Evolutionary conservation across 306 rosid species (phyloP).

Genomic region (Lupinus albus): DNA sequence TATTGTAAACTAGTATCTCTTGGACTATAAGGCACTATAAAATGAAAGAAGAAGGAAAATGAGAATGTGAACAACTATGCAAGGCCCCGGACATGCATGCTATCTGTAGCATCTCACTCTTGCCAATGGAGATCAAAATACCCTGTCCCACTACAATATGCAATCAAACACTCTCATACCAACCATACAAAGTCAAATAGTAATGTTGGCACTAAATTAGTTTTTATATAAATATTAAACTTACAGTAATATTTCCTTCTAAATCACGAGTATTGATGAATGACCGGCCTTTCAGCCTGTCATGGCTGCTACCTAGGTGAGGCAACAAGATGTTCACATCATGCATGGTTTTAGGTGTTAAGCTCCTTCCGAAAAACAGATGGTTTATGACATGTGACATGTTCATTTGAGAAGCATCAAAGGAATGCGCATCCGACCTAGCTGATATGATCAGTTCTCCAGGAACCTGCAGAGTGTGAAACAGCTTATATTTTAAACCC

Average conservation of each 20-base stretch:
- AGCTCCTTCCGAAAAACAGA: constrained; percentile 74
- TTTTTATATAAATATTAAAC: constrained; percentile 42
- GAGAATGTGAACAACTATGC: constrained; percentile 2
- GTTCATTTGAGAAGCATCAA: constrained; percentile 91
- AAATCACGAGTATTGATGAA: constrained; percentile 69
- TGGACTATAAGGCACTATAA: background rate
- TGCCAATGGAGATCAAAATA: background rate
- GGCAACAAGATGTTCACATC: constrained; percentile 81
- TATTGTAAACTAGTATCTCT: background rate
- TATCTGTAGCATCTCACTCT: constrained; percentile 19
- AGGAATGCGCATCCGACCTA: constrained; percentile 87
- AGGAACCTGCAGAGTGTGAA: constrained; percentile 72
- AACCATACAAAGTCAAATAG: constrained; percentile 32
- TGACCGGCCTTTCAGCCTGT: constrained; percentile 79
- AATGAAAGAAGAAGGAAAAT: background rate
- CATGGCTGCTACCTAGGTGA: constrained; percentile 76
- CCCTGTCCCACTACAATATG: constrained; percentile 20
- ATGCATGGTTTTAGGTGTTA: constrained; percentile 63
- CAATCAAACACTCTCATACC: constrained; percentile 24
- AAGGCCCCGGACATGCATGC: constrained; percentile 10
- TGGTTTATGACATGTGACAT: constrained; percentile 89
- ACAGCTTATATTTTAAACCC: constrained; percentile 30
- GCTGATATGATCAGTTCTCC: constrained; percentile 85
- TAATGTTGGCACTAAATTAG: constrained; percentile 22
- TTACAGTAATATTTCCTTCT: constrained; percentile 90